These are phyloP conservation scores for Trichosporon faecale DNA, from an alignment of 1,284 basidiomycete species.

Conservation along the genomic window DNA sequence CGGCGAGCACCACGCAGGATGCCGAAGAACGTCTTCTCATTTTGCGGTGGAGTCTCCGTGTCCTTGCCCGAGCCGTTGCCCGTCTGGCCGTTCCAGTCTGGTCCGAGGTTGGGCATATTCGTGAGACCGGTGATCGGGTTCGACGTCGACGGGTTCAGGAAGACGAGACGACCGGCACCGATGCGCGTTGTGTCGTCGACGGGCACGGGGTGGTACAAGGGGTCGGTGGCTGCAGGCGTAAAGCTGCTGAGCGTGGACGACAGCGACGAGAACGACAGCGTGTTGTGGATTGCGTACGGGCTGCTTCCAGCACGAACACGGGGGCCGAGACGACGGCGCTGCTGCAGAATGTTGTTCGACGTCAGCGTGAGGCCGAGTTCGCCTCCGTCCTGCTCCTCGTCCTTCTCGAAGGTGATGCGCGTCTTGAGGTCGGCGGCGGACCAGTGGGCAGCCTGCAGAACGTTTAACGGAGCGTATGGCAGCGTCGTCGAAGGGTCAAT, in stretches of 20 bases:
- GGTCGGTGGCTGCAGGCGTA: constrained; percentile 20
- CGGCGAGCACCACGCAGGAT: constrained; percentile 38
- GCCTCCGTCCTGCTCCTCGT: constrained; percentile 18
- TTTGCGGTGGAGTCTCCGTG: constrained; percentile 35
- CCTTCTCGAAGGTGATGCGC: constrained; percentile 31
- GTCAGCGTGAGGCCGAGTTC: constrained; percentile 45
- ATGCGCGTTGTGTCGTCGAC: constrained; percentile 72
- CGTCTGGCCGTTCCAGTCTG: constrained; percentile 24
- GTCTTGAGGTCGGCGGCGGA: constrained; percentile 44
- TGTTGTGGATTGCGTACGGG: constrained; percentile 7
- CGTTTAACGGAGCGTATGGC: constrained; percentile 65
- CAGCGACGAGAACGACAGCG: constrained; percentile 26
- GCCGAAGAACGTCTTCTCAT: constrained; percentile 52
- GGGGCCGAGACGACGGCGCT: constrained; percentile 21
- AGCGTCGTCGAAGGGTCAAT: constrained; percentile 65
- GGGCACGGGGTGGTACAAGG: constrained; percentile 66
- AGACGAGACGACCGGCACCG: constrained; percentile 65
- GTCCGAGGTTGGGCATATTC: constrained; percentile 46
- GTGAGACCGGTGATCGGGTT: constrained; percentile 21
- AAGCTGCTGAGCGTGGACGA: constrained; percentile 19
- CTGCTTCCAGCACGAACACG: constrained; percentile 15
- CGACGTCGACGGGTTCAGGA: constrained; percentile 36
- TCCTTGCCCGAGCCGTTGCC: constrained; percentile 38
- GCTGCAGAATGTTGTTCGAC: constrained; percentile 32
- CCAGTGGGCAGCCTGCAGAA: constrained; percentile 77